Evolutionary conservation across 352 stramenopile species (phyloP), one percentile per base, ranked within the genome.

Genomic region (Phytophthora vignae): DNA sequence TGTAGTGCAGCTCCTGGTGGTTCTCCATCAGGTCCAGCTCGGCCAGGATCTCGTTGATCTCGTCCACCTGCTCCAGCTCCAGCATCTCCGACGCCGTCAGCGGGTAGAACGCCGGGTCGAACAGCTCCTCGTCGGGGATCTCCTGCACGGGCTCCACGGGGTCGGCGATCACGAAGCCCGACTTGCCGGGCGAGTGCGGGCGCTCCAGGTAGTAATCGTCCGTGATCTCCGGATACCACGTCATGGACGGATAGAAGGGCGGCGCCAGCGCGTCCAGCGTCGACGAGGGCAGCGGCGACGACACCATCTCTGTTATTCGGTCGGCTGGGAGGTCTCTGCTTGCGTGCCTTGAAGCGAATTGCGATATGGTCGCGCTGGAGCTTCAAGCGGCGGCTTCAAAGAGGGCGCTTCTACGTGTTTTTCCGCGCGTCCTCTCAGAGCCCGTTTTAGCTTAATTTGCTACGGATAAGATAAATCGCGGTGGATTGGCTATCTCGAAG

Each of bases 11-110:
- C 60, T 94, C 87, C 60, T 94, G 74, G 65, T 91, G 87, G 33
- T 77, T 89, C 73, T 94, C 87, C 82, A 94, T 85, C 55, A 94
- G 64, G 17, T 93, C 87, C 64, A 94, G 66, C 69, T 94, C 87
- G 12, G 85, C 87, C 48, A 94, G 75, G 61, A 94, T 83, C 65
- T 83, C 83, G 61, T 94, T 94, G 55, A 94, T 78, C 74, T 93
- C 85, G 55, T 94, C 87, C 55, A 94, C 80, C 69, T 92, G 84
- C 60, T 93, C 87, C 61, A 94, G 68, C 55, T 94, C 87, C 31
- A 70, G 64, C 50, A 93, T 80, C 49, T 94, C 87, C 19, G 88
- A 66, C 1, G 67, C 44, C 54, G 83, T 77, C 54, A 94, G 71
- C 29, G 85, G 87, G 74, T 90, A 83, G 67, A 82, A 81, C 56